Percentiles rank a stretch among this genome's conserved stretches.
Evolutionary conservation across 768 basidiomycete genomes (phyloP).

Genomic region (Butyriboletus loyo): DNA sequence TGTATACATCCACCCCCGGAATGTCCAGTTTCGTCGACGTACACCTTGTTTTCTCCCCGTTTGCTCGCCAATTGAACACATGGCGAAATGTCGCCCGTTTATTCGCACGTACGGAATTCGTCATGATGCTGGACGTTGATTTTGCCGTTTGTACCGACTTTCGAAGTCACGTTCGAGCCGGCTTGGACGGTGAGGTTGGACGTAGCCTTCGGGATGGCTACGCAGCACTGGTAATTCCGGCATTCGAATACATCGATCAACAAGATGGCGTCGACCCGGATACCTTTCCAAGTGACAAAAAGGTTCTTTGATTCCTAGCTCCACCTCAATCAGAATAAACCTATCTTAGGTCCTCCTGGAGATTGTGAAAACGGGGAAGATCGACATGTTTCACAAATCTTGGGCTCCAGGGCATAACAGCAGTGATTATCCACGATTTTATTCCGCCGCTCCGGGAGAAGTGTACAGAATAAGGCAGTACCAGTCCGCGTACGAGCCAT

Average conservation of each 20-base stretch:
- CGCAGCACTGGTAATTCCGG: constrained; percentile 78
- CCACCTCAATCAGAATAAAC: neutral
- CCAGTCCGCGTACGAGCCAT: constrained; percentile 86
- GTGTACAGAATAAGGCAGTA: constrained; percentile 76
- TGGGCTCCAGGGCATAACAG: constrained; percentile 82
- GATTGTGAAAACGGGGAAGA: constrained; percentile 51
- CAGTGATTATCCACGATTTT: constrained; percentile 73
- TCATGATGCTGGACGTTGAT: constrained; percentile 92
- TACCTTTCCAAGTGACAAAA: constrained; percentile 67
- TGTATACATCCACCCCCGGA: constrained; percentile 63
- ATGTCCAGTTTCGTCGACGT: constrained; percentile 77
- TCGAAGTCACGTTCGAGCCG: constrained; percentile 50
- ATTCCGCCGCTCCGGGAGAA: constrained; percentile 55
- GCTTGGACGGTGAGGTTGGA: constrained; percentile 31
- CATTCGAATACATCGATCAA: constrained; percentile 75
- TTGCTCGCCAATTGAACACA: constrained; percentile 83
- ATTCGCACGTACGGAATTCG: constrained; percentile 77
- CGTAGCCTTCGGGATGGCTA: constrained; percentile 52
- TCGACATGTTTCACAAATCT: constrained; percentile 74
- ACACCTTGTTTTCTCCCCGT: constrained; percentile 79
- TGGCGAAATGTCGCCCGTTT: constrained; percentile 87
- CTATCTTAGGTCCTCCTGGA: constrained; percentile 48
- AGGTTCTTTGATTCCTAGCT: constrained; percentile 35
- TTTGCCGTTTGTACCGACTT: constrained; percentile 85
- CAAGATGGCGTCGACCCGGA: constrained; percentile 56